A percentile compares a stretch with the other conserved stretches of the same genome.
These are phyloP conservation scores for Acarospora socialis DNA, from an alignment of 2,329 filamentous ascomycete species.

Conservation along the genomic window DNA sequence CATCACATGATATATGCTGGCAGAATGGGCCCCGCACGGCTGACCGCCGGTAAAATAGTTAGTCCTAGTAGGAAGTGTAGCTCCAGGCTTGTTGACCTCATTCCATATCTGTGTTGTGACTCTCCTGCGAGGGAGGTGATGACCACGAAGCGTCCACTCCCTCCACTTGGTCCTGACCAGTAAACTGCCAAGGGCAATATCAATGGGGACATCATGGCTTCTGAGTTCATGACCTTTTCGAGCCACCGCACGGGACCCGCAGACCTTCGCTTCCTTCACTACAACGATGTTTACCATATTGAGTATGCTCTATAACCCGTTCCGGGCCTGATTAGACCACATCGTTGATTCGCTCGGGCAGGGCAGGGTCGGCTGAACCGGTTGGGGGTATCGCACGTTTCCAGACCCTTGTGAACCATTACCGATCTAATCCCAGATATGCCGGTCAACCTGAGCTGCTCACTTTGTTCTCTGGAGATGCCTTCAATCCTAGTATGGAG, in stretches of 20 bases:
- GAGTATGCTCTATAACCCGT: constrained; percentile 35
- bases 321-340: no score
- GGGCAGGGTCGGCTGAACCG: constrained; percentile 56
- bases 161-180: no score
- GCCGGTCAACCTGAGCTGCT: constrained; percentile 50
- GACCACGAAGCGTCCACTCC: no score
- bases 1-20: no score
- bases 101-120: no score
- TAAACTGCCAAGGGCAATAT: no score
- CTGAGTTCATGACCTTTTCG: constrained; percentile 27
- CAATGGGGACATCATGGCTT: not conserved
- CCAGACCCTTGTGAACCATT: constrained; percentile 62
- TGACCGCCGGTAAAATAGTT: no score
- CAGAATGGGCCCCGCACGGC: no score
- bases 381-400: constrained; percentile 72
- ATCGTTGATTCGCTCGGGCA: constrained; percentile 26
- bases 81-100: no score
- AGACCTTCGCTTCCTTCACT: constrained; percentile 72
- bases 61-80: no score
- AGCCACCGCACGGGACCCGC: constrained; percentile 37
- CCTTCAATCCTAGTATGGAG: constrained; percentile 81
- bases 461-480: constrained; percentile 82
- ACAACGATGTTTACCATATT: constrained; percentile 89
- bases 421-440: constrained; percentile 48
- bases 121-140: no score